These are phyloP conservation scores for Rauvolfia tetraphylla DNA, from an alignment of 257 asterid genomes.

Conservation along the genomic window DNA sequence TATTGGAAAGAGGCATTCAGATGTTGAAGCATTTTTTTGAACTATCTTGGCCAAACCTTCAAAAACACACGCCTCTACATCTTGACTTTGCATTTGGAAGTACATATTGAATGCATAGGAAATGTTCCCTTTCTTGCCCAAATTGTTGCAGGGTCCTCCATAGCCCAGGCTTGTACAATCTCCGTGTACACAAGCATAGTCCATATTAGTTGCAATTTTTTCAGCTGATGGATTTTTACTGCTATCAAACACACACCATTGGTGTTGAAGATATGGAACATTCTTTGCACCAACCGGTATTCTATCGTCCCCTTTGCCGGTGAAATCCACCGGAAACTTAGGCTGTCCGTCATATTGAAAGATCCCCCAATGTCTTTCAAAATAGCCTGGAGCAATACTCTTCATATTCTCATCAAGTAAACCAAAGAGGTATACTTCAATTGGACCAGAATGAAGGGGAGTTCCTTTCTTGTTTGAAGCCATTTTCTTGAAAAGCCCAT, in stretches of 20 bases:
- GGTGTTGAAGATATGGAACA: slow-evolving; percentile 2
- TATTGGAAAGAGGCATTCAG: slow-evolving; percentile 22
- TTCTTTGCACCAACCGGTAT: slow-evolving; percentile 41
- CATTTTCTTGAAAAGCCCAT: slow-evolving; percentile 26
- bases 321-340: slow-evolving; percentile 46
- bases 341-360: slow-evolving; percentile 50
- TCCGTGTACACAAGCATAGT: slow-evolving; percentile 14
- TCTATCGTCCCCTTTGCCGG: slow-evolving; percentile 29
- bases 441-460: slow-evolving; percentile 32
- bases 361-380: slow-evolving; percentile 59
- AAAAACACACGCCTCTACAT: slow-evolving; percentile 26
- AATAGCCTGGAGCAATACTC: slow-evolving; percentile 8
- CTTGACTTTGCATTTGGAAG: slow-evolving; percentile 40
- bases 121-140: slow-evolving; percentile 18
- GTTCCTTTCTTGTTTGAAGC: slow-evolving; percentile 35
- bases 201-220: background rate
- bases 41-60: slow-evolving; percentile 33
- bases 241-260: slow-evolving; percentile 26
- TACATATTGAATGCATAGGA: slow-evolving; percentile 52
- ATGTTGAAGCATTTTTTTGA: slow-evolving; percentile 27
- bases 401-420: slow-evolving; percentile 38
- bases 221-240: background rate
- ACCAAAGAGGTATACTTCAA: slow-evolving; percentile 36
- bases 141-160: slow-evolving; percentile 41
- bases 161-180: slow-evolving; percentile 40